Evolutionary conservation across 768 basidiomycete genomes (phyloP).

Genomic region (Lactifluus volemus): DNA sequence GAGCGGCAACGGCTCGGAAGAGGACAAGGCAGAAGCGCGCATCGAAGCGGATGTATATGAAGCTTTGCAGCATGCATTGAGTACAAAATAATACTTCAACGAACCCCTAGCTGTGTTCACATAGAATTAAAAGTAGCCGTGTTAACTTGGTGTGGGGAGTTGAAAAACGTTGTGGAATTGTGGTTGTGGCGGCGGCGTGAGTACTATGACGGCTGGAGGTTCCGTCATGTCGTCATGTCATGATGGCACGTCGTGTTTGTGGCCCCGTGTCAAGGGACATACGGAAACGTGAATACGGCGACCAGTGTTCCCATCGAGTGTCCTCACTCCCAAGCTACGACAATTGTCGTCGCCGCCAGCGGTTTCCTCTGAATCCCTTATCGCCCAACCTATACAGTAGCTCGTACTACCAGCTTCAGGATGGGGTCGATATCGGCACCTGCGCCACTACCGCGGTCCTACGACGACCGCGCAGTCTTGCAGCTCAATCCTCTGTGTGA

Average conservation of each 20-base stretch:
- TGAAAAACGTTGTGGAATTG: not conserved
- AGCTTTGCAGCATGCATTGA: constrained; percentile 80
- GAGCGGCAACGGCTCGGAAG: constrained; percentile 78
- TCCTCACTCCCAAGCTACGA: not conserved
- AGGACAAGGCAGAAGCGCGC: constrained; percentile 86
- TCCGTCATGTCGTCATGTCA: not conserved
- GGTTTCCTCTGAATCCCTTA: not conserved
- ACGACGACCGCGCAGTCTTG: not conserved
- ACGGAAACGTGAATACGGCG: not conserved
- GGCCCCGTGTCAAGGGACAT: not conserved
- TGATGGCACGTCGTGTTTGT: too few relatives aligned
- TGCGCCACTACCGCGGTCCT: not conserved
- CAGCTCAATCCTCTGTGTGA: not conserved
- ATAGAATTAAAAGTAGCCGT: not conserved
- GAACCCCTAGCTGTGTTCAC: not conserved
- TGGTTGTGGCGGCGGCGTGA: not conserved
- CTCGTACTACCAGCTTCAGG: not conserved
- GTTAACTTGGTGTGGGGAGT: not conserved
- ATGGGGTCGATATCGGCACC: not conserved
- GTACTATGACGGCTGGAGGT: not conserved
- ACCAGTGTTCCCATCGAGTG: not conserved
- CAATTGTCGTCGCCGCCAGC: not conserved
- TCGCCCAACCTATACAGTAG: not conserved
- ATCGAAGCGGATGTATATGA: constrained; percentile 97
- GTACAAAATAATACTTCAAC: constrained; percentile 32